These are phyloP conservation scores for Candida boleticola DNA, from an alignment of 805 yeast genomes.

Conservation along the genomic window DNA sequence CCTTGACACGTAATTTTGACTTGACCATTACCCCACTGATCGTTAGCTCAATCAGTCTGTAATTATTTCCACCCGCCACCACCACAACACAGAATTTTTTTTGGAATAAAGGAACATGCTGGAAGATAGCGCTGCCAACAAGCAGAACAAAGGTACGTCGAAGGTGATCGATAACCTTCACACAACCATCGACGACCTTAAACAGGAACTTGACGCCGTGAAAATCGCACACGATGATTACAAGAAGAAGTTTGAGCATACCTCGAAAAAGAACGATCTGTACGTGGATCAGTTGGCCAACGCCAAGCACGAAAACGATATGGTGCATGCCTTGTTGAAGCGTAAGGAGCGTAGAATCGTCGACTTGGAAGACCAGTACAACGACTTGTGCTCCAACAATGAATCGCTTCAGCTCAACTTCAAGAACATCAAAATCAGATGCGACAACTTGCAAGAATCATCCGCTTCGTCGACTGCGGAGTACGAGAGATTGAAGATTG, in stretches of 20 bases:
- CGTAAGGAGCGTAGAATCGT: constrained; percentile 67
- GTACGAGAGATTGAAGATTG: constrained; percentile 51
- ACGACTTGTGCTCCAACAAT: constrained; percentile 43
- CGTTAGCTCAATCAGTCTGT: background rate
- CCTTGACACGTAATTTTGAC: too few relatives aligned
- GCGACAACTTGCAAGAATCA: constrained; percentile 46
- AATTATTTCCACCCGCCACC: background rate
- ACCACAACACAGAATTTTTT: too few relatives aligned
- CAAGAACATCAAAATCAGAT: constrained; percentile 49
- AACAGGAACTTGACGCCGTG: constrained; percentile 43
- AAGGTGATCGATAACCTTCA: constrained; percentile 55
- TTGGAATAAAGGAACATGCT: too few relatives aligned
- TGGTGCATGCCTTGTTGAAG: constrained; percentile 62
- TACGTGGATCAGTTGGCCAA: constrained; percentile 64
- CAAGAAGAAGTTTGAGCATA: constrained; percentile 49
- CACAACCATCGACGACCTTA: constrained; percentile 40
- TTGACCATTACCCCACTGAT: too few relatives aligned
- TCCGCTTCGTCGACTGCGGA: constrained; percentile 48
- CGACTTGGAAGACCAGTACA: constrained; percentile 61
- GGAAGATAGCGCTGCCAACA: constrained; percentile 22
- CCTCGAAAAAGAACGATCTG: constrained; percentile 49
- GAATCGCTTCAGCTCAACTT: constrained; percentile 50
- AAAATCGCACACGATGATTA: constrained; percentile 44
- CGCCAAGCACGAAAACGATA: constrained; percentile 75
- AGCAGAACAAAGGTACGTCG: constrained; percentile 18